These are phyloP conservation scores for Lavandula angustifolia DNA, from an alignment of 257 asterid species.

Conservation along the genomic window DNA sequence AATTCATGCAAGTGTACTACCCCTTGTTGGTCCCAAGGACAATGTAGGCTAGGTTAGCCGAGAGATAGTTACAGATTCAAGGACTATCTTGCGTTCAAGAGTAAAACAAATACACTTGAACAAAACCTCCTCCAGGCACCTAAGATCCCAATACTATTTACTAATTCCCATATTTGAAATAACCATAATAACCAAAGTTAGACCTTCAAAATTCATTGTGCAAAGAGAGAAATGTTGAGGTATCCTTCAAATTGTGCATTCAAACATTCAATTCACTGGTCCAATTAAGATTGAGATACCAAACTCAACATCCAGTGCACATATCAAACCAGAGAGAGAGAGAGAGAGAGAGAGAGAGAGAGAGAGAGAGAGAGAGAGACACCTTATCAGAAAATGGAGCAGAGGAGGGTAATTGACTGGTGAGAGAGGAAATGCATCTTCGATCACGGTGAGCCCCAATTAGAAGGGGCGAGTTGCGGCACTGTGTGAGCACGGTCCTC, in stretches of 20 bases:
- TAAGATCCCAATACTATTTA: slow-evolving; percentile 8
- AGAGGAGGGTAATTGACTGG: slow-evolving; percentile 38
- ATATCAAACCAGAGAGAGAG: too few species aligned
- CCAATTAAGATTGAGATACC: too few species aligned
- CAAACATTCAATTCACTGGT: not conserved
- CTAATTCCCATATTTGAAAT: not conserved
- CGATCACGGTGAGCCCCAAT: slow-evolving; percentile 33
- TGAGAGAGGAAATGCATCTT: slow-evolving; percentile 30
- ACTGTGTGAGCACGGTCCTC: slow-evolving; percentile 37
- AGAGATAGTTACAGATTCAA: too few species aligned
- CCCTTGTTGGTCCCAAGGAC: too few species aligned
- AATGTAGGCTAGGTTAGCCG: too few species aligned
- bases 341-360: too few species aligned
- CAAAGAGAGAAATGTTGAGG: not conserved
- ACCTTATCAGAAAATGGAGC: slow-evolving; percentile 46
- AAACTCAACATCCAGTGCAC: too few species aligned
- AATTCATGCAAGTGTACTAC: too few species aligned
- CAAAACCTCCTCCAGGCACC: not conserved
- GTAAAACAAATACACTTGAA: not conserved
- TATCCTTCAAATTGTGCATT: not conserved
- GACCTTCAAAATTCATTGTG: not conserved
- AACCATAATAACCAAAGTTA: not conserved
- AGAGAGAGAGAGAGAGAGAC: not conserved
- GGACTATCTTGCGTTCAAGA: not conserved
- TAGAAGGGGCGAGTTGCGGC: slow-evolving; percentile 44